Evolutionary conservation across 352 stramenopile genomes (phyloP).

Genomic region (Globisporangium radiosum): DNA sequence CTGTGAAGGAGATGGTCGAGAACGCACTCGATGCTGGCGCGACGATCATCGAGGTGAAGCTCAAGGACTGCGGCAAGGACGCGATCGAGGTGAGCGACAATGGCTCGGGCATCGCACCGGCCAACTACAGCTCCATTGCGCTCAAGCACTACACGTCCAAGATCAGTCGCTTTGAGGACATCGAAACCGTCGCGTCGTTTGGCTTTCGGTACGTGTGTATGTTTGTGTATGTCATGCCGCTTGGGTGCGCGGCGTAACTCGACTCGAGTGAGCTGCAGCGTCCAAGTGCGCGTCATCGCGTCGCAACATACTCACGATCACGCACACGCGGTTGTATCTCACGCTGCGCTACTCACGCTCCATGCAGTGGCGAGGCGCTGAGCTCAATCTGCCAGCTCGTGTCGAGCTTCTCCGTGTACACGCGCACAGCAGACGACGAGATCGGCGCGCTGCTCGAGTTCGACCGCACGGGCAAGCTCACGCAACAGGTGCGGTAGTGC

Average conservation of each 20-base stretch:
- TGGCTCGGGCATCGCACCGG: conserved; percentile 79
- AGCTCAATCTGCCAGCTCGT: conserved; percentile 93
- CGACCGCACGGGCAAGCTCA: conserved; percentile 51
- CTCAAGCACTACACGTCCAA: conserved; percentile 96
- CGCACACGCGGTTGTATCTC: background rate
- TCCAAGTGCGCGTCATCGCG: no score
- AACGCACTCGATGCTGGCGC: conserved; percentile 83
- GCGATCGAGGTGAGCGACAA: conserved; percentile 96
- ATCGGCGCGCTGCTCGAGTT: conserved; percentile 87
- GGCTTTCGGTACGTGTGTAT: conserved; percentile 80
- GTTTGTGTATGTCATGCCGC: background rate
- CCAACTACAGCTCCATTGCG: conserved; percentile 76
- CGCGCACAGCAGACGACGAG: conserved; percentile 56
- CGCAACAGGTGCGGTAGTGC: conserved; percentile 21
- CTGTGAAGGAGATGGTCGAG: conserved; percentile 97
- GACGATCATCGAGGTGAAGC: conserved; percentile 78
- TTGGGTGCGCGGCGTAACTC: no score
- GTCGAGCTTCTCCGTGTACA: conserved; percentile 82
- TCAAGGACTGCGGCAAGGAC: conserved; percentile 89
- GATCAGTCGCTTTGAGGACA: conserved; percentile 92
- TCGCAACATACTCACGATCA: no score
- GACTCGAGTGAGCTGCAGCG: no score
- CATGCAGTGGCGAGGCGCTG: conserved; percentile 88
- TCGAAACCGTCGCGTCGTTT: conserved; percentile 84
- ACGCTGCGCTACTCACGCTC: background rate